Evolutionary conservation across 352 stramenopile genomes (phyloP).

Genomic region (Globisporangium irregulare): DNA sequence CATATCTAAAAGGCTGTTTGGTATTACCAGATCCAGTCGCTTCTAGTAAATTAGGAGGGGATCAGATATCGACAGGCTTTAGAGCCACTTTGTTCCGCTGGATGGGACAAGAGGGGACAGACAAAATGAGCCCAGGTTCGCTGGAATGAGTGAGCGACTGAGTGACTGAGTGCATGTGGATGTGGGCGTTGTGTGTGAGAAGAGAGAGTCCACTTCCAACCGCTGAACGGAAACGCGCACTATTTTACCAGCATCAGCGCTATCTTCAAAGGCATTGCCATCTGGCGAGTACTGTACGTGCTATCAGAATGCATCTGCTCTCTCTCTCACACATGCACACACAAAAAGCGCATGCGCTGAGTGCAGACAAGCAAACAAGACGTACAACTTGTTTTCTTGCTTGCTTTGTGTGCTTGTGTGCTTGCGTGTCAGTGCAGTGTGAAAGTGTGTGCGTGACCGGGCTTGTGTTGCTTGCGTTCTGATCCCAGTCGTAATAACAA

Average conservation of each 20-base stretch:
- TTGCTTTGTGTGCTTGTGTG: not conserved
- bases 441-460: not conserved
- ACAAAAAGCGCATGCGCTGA: not conserved
- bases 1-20: not conserved
- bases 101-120: not conserved
- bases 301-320: not conserved
- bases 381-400: not conserved
- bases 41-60: not conserved
- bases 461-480: conserved; percentile 6
- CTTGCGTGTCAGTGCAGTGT: not conserved
- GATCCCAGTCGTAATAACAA: conserved; percentile 5
- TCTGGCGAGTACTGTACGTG: not conserved
- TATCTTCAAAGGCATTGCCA: not conserved
- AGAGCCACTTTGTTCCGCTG: not conserved
- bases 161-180: not conserved
- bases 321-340: not conserved
- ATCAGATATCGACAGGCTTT: conserved; percentile 1
- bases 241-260: not conserved
- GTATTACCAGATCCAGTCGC: too few relatives aligned
- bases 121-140: not conserved
- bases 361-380: not conserved
- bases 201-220: not conserved
- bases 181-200: not conserved
- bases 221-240: not conserved
- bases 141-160: not conserved